Conservation (phyloP, 768 basidiomycete species). For the Glaciozyma antarctica region DNA sequence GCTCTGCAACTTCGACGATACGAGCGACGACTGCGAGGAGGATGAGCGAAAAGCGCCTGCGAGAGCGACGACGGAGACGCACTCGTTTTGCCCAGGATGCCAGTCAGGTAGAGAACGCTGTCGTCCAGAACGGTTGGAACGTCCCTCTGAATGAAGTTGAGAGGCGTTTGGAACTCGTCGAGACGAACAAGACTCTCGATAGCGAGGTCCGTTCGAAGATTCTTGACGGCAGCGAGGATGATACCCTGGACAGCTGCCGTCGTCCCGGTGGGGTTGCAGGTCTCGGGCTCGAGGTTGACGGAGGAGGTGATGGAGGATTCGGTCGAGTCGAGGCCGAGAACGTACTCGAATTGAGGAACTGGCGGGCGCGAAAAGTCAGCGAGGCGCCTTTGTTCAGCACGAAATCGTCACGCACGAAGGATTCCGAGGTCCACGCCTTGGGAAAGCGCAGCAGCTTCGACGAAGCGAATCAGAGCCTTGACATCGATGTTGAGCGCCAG, state of each 20-base stretch:
- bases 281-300: constrained; percentile 46
- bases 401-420: constrained; percentile 14
- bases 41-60: constrained; percentile 9
- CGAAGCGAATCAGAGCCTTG: constrained; percentile 51
- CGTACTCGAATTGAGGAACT: constrained; percentile 33
- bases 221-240: constrained; percentile 55
- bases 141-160: constrained; percentile 52
- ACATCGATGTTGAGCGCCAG: constrained; percentile 60
- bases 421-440: constrained; percentile 55
- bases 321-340: constrained; percentile 20
- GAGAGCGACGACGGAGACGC: neutral
- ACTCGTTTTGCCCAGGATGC: constrained; percentile 57
- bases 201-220: constrained; percentile 50
- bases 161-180: constrained; percentile 56
- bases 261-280: constrained; percentile 51
- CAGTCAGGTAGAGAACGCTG: constrained; percentile 57
- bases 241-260: constrained; percentile 54
- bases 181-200: constrained; percentile 52
- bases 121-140: constrained; percentile 56
- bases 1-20: constrained; percentile 50
- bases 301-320: constrained; percentile 44
- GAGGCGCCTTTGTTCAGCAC: constrained; percentile 48
- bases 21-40: constrained; percentile 9
- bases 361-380: constrained; percentile 45
- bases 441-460: constrained; percentile 48